Conservation (phyloP, 139 green algal species). For the Coccomyxa sp. region DNA sequence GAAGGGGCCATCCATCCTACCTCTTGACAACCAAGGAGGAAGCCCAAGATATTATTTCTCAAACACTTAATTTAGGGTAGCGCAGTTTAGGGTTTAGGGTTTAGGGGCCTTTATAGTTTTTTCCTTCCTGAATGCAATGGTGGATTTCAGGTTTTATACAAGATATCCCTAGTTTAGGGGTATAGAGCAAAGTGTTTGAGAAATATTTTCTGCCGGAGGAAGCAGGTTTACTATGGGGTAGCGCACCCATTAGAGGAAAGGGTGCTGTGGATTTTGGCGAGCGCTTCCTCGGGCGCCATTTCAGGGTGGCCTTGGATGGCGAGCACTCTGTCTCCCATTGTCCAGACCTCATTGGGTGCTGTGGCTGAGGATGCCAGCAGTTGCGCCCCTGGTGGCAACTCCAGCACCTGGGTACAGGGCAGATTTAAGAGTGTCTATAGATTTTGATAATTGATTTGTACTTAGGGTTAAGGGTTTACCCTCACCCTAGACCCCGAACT, state of each 20-base stretch:
- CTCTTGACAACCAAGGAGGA: too few species aligned
- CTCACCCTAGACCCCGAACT: too few species aligned
- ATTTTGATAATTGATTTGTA: too few species aligned
- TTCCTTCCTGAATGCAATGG: too few species aligned
- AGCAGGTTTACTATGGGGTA: not conserved
- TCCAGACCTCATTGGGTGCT: slow-evolving; percentile 36
- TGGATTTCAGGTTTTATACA: not conserved
- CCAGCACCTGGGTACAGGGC: slow-evolving; percentile 21
- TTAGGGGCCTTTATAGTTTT: too few species aligned
- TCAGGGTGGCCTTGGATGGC: slow-evolving; percentile 37
- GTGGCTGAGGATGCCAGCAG: slow-evolving; percentile 33
- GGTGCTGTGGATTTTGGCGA: slow-evolving; percentile 31
- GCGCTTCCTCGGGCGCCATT: not conserved
- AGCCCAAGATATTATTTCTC: too few species aligned
- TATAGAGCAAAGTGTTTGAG: too few species aligned
- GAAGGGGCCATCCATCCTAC: too few species aligned
- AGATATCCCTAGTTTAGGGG: not conserved
- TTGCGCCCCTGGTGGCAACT: slow-evolving; percentile 33
- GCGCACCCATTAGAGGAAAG: slow-evolving; percentile 15
- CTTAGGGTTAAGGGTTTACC: too few species aligned
- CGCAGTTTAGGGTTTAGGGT: not conserved
- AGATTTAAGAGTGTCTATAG: not conserved
- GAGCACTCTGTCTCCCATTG: slow-evolving; percentile 16
- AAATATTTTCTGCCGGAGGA: not conserved
- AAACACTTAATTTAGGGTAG: not conserved